Base-by-base conservation (phyloP, 2,329 filamentous ascomycete species). In the Beauveria bassiana region DNA sequence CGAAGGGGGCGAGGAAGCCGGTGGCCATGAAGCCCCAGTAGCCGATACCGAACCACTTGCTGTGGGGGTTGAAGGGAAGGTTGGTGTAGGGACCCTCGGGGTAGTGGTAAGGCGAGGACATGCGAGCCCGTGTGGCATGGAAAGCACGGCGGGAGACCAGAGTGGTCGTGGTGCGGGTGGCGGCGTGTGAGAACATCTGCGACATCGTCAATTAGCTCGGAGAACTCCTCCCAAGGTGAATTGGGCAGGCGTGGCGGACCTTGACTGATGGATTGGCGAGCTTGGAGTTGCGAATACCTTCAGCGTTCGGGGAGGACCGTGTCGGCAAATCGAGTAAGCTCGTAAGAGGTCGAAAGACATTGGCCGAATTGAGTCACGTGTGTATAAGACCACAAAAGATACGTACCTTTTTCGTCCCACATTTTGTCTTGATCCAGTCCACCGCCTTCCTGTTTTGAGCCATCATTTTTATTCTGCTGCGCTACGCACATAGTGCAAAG, bases 101-200 rank as follows among this genome's bases (percentile, higher is more conserved):
- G 83, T 99, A 99, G 84, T 99, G 95, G 88, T 96, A 97, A 66
- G 93, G 93, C 75, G 91, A 96, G 71, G 83, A 85, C 75, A 96
- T 80, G 77, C 90, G 91, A 75, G 89, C 79, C 73, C 91, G 90
- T 75, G 93, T 96, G 73, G 91, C 86, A 78, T 92, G 89, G 88
- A 99, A 97, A 80, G 89, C 91, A 78, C 95, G 93, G 81, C 92
- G 91, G 84, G 88, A 84, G 80, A 92, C 82, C 74, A 87, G 77
- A 67, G 83, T 79, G 73, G 86, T 86, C 74, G 87, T 85, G 76
- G 81, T 83, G 74, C 84, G 84, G 71, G 78, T 71, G 71, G 79
- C 82, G 78, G 86, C 83, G 75, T 89, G 88, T 79, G 91, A 84
- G 77, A 95, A 81, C 92, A 96, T 96, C 90, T 96, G 72, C 47